Base-by-base conservation (phyloP, 768 basidiomycete species). In the Lactarius pseudohatsudake region DNA sequence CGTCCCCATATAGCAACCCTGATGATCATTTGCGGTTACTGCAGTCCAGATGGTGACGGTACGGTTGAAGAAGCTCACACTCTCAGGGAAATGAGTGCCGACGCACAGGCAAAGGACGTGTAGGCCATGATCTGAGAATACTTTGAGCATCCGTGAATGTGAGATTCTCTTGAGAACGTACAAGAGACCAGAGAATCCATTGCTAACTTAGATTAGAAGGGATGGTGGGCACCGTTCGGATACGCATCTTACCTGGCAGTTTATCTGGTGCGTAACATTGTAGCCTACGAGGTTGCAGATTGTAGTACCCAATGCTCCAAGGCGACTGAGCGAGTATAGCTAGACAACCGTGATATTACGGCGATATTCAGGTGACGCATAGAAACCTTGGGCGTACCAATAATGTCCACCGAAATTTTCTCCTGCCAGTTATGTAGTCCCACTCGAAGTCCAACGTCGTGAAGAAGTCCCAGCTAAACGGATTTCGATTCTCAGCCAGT, bases 391-490 rank as follows among this genome's bases (percentile, higher is more conserved):
- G 26, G 54, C 65, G 22, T 45, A 66, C 65, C 65, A 61, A 7
- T 22, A 62, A 18, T 26, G 65, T 58, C 65, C 65, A 66, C 28
- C 47, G 53, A 36, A 57, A 62, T 1, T 45, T 34, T 45, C 61
- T 55, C 40, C 34, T 62, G n/a, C 61, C 61, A 32, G 43, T 50
- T 36, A 66, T 11, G n/a, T 26, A 55, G 0, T 57, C 34, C 65
- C 59, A 62, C 45, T 66, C 65, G 20, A 62, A 66, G 4, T 16
- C 3, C 26, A 66, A 9, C 18, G 65, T 62, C n/a, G 56, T 62
- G 56, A 66, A 16, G 43, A 62, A 47, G 4, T 66, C 65, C 65
- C 65, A 66, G 20, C 65, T 66, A 30, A 30, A 26, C n/a, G n/a
- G 4, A 28, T 16, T 47, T 65, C 4, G 2, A 16, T 36, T 6